Conservation (phyloP, 164 flowering plant genomes). For the Saururus chinensis region DNA sequence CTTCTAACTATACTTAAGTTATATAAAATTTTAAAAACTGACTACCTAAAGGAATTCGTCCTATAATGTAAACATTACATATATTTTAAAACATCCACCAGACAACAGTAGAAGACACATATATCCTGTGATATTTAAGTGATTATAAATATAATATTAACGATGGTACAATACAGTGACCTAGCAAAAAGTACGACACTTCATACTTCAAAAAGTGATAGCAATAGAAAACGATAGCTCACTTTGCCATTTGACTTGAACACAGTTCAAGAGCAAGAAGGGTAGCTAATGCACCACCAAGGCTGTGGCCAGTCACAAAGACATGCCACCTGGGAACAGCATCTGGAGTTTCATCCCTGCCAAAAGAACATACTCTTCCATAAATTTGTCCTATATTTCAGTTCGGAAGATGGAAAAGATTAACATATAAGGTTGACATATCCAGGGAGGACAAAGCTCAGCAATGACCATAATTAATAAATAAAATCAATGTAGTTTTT, state of each 20-base stretch:
- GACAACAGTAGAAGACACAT: no score
- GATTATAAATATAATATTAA: no score
- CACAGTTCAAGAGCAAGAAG: conserved; percentile 90
- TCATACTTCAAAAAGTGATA: neutral
- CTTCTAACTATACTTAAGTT: no score
- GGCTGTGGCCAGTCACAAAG: conserved; percentile 92
- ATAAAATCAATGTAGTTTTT: no score
- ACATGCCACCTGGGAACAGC: conserved; percentile 64
- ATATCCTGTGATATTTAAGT: no score
- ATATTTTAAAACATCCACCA: no score
- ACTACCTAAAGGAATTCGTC: no score
- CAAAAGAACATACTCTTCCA: neutral
- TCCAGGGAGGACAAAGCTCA: no score
- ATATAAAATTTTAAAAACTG: no score
- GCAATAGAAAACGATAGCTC: conserved; percentile 20
- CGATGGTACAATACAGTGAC: neutral
- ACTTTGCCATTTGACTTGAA: conserved; percentile 86
- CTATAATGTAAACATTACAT: no score
- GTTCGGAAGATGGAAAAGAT: neutral
- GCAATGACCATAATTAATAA: no score
- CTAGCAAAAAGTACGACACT: neutral
- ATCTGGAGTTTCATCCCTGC: conserved; percentile 53
- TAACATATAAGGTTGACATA: no score
- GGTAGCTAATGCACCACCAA: conserved; percentile 97
- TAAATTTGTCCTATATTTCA: neutral